These are phyloP conservation scores for Botryotinia narcissicola DNA, from an alignment of 2,329 filamentous ascomycete genomes.

Conservation along the genomic window DNA sequence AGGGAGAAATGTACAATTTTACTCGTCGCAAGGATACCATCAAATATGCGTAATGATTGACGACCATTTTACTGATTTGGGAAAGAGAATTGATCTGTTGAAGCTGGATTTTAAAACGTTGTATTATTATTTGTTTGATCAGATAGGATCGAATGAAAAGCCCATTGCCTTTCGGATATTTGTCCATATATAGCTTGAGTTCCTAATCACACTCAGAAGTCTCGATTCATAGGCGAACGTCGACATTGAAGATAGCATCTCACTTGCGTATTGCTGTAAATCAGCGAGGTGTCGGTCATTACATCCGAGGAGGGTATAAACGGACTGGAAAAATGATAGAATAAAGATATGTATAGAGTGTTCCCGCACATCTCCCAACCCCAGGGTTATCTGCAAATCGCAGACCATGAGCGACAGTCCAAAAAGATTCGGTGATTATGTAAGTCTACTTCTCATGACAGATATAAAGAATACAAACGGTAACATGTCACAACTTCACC, in stretches of 20 bases:
- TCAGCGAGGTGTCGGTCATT: background rate
- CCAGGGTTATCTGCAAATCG: background rate
- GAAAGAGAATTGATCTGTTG: background rate
- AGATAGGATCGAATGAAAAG: background rate
- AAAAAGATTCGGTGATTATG: background rate
- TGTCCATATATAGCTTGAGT: background rate
- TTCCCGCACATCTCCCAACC: background rate
- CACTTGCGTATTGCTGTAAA: background rate
- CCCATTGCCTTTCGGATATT: background rate
- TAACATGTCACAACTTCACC: background rate
- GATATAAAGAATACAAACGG: background rate
- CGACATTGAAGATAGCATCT: background rate
- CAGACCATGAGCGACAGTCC: too few relatives aligned
- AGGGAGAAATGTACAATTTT: background rate
- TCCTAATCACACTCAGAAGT: background rate
- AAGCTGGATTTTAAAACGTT: background rate
- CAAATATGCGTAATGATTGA: background rate
- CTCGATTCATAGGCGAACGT: background rate
- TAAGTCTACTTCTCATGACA: background rate
- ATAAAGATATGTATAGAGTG: background rate
- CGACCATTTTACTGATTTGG: background rate
- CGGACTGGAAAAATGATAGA: background rate
- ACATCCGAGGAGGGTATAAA: background rate
- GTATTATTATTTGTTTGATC: background rate
- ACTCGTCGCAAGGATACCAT: background rate